phyloP scores from a whole-genome alignment of 2,329 filamentous ascomycete species.

The Ceratocystis destructans region DNA sequence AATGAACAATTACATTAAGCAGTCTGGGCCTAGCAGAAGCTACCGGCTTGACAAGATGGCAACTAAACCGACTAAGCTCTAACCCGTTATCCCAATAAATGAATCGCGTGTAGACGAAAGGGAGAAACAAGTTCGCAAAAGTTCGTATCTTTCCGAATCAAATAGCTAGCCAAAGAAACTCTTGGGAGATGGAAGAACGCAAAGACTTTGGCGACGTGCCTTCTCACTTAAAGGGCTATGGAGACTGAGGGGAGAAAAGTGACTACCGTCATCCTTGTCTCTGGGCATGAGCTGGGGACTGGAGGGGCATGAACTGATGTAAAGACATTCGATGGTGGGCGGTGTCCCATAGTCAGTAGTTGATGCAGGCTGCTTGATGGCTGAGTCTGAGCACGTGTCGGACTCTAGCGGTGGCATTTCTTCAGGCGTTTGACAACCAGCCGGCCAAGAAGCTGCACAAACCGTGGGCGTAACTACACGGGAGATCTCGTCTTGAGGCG shows the following conservation, averaged over 20 bases:
- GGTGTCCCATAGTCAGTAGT: not conserved
- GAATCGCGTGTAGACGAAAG: not conserved
- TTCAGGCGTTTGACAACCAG: slow-evolving; percentile 1
- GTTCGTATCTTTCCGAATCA: not conserved
- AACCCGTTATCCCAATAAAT: not conserved
- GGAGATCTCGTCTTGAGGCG: not conserved
- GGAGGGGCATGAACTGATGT: slow-evolving; percentile 14
- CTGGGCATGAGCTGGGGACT: slow-evolving; percentile 9
- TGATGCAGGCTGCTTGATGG: slow-evolving; percentile 4
- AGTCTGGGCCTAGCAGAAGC: not conserved
- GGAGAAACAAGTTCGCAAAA: not conserved
- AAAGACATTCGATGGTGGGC: slow-evolving; percentile 1
- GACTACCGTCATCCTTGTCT: not conserved
- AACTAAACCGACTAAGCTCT: not conserved
- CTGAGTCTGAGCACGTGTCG: slow-evolving; percentile 11
- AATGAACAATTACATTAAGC: not conserved
- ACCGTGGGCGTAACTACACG: not conserved
- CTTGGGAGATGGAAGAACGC: slow-evolving; percentile 8
- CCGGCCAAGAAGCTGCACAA: not conserved
- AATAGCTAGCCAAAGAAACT: not conserved
- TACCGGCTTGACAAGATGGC: not conserved
- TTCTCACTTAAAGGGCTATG: not conserved
- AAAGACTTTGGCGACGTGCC: slow-evolving; percentile 17
- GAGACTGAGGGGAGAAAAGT: not conserved
- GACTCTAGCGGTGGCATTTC: slow-evolving; percentile 14